Conservation (phyloP, 495 filamentous ascomycete species). For the Aspergillus campestris region DNA sequence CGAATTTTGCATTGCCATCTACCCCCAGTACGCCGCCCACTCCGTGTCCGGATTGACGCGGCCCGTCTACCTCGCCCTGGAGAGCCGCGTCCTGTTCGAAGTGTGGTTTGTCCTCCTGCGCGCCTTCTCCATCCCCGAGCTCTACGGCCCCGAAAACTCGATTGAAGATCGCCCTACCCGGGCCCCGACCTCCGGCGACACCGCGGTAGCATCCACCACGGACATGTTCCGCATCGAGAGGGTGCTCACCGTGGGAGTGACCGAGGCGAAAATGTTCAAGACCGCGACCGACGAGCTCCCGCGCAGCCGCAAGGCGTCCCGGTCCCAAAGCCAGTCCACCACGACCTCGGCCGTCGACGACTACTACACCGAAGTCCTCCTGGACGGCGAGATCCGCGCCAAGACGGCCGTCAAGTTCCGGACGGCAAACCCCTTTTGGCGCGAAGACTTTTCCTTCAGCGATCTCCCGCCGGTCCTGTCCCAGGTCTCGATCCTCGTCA, state of each 20-base stretch:
- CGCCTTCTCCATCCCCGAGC: slow-evolving; percentile 87
- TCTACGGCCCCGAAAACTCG: slow-evolving; percentile 58
- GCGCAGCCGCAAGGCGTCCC: slow-evolving; percentile 33
- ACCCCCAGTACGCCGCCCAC: slow-evolving; percentile 66
- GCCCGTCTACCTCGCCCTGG: slow-evolving; percentile 72
- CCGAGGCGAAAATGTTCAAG: slow-evolving; percentile 49
- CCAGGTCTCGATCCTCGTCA: slow-evolving; percentile 73
- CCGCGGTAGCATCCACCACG: slow-evolving; percentile 13
- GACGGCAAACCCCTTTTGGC: slow-evolving; percentile 85
- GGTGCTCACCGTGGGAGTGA: slow-evolving; percentile 47
- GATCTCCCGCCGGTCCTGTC: slow-evolving; percentile 78
- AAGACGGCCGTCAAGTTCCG: slow-evolving; percentile 76
- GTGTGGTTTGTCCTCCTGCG: slow-evolving; percentile 94
- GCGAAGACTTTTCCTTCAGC: slow-evolving; percentile 80
- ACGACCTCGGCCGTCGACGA: slow-evolving; percentile 27
- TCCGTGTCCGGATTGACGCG: slow-evolving; percentile 39
- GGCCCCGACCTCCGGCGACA: slow-evolving; percentile 15
- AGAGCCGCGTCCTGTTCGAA: slow-evolving; percentile 82
- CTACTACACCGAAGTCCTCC: slow-evolving; percentile 84
- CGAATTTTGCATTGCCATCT: slow-evolving; percentile 91
- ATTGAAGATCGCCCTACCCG: slow-evolving; percentile 20
- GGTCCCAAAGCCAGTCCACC: slow-evolving; percentile 24
- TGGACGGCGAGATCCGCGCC: slow-evolving; percentile 83
- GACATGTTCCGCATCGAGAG: slow-evolving; percentile 64
- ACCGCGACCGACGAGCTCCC: slow-evolving; percentile 26